phyloP scores from a whole-genome alignment of 1,284 basidiomycete species.

The Sphaerobolus stellatus region DNA sequence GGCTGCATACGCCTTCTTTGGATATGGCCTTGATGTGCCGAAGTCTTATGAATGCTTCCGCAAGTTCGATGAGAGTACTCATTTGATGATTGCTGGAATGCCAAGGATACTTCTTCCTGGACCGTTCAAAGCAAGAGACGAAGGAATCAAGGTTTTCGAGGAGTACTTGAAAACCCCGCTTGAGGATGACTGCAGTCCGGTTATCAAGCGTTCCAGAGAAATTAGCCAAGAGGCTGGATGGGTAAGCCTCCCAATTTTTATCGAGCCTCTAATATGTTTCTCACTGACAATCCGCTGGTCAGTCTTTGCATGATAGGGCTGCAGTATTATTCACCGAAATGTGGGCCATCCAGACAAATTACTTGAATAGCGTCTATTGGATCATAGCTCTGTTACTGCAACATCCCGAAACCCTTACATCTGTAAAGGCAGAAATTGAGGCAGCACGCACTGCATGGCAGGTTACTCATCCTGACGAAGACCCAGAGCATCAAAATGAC shows the following conservation, averaged over 20 bases:
- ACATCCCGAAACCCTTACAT: not conserved
- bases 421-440: not conserved
- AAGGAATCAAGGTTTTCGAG: slow-evolving; percentile 24
- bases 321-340: not conserved
- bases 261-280: not conserved
- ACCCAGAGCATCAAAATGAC: slow-evolving; percentile 16
- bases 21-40: slow-evolving; percentile 22
- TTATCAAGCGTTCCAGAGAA: not conserved
- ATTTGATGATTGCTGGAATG: slow-evolving; percentile 26
- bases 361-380: not conserved
- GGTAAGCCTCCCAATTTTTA: not conserved
- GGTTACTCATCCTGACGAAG: slow-evolving; percentile 12
- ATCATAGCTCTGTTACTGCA: not conserved
- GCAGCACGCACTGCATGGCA: not conserved
- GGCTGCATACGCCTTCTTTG: slow-evolving; percentile 26
- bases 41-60: slow-evolving; percentile 20
- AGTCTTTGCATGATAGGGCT: not conserved
- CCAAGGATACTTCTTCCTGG: slow-evolving; percentile 16
- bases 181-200: slow-evolving; percentile 11
- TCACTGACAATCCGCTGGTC: not conserved
- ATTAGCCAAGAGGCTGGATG: not conserved
- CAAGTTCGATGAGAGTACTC: slow-evolving; percentile 31
- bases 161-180: slow-evolving; percentile 23
- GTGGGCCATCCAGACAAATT: not conserved
- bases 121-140: slow-evolving; percentile 20